Percentiles rank a stretch among this genome's conserved stretches.
Conservation (phyloP, 2,329 filamentous ascomycete species). For the Sarocladium strictum region DNA sequence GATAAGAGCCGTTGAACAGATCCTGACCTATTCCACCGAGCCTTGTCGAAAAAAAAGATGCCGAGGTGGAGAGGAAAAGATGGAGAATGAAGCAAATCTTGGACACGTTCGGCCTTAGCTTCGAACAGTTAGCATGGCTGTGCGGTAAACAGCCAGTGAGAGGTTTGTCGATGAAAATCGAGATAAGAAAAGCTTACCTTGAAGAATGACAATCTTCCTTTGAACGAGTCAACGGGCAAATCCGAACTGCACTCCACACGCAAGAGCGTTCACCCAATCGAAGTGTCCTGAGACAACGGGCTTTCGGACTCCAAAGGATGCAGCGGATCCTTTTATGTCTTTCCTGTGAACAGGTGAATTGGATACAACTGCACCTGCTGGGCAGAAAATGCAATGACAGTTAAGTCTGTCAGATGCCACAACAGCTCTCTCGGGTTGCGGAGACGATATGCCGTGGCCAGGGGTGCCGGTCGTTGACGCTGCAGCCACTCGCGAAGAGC, state of each 20-base stretch:
- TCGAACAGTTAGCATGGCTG: background rate
- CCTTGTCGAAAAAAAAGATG: background rate
- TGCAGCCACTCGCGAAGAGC: background rate
- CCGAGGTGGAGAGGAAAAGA: slow-evolving; percentile 9
- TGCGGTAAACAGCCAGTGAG: too few relatives aligned
- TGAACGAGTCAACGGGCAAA: too few relatives aligned
- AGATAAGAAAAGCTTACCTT: too few relatives aligned
- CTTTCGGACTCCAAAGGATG: too few relatives aligned
- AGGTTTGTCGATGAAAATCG: too few relatives aligned
- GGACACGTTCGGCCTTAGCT: background rate
- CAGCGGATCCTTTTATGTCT: too few relatives aligned
- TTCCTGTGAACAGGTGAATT: too few relatives aligned
- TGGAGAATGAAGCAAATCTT: background rate
- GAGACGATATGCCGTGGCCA: slow-evolving; percentile 2
- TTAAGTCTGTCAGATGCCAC: background rate
- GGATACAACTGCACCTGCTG: too few relatives aligned
- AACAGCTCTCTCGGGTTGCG: slow-evolving; percentile 2
- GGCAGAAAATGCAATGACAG: background rate
- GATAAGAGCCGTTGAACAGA: background rate
- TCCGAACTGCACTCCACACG: too few relatives aligned
- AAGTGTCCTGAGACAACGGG: too few relatives aligned
- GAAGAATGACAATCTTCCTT: too few relatives aligned
- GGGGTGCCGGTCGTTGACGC: background rate
- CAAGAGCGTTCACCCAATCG: too few relatives aligned
- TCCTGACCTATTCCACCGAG: background rate